Evolutionary conservation across 2,329 filamentous ascomycete species (phyloP).

Genomic region (Penicillium sumatraense): DNA sequence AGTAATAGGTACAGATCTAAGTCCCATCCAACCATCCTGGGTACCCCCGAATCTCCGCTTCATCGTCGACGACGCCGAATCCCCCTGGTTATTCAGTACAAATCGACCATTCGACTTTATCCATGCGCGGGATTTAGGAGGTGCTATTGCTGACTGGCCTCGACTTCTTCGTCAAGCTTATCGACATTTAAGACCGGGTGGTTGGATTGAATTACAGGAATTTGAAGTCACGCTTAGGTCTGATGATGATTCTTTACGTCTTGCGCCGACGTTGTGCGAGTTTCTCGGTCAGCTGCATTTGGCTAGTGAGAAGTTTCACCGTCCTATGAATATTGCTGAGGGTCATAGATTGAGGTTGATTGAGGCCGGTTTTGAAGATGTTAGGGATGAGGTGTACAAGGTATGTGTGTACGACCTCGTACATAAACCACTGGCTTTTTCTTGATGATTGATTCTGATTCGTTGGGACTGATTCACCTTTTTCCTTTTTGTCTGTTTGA

Average conservation of each 20-base stretch:
- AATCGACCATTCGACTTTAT: conserved; percentile 38
- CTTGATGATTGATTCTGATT: too few relatives aligned
- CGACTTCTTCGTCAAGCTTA: conserved; percentile 28
- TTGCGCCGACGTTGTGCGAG: conserved; percentile 31
- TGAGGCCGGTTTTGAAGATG: conserved; percentile 59
- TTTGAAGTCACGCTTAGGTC: conserved; percentile 34
- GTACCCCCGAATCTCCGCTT: conserved; percentile 42
- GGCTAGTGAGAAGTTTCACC: conserved; percentile 38
- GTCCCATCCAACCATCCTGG: conserved; percentile 46
- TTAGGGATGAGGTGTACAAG: conserved; percentile 54
- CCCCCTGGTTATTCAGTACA: conserved; percentile 34
- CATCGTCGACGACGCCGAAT: conserved; percentile 39
- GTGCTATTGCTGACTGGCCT: conserved; percentile 36
- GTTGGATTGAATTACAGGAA: conserved; percentile 56
- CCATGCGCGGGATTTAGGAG: conserved; percentile 37
- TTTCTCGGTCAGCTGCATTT: conserved; percentile 33
- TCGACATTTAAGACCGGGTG: conserved; percentile 51
- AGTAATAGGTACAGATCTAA: conserved; percentile 54
- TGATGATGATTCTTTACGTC: conserved; percentile 34
- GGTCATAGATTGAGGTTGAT: conserved; percentile 49
- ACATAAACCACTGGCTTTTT: too few relatives aligned
- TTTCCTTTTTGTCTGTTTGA: not conserved
- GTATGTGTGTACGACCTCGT: conserved; percentile 18
- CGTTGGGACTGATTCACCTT: not conserved
- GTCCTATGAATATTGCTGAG: conserved; percentile 39